These are phyloP conservation scores for Vinca minor DNA, from an alignment of 257 asterid genomes.

Conservation along the genomic window DNA sequence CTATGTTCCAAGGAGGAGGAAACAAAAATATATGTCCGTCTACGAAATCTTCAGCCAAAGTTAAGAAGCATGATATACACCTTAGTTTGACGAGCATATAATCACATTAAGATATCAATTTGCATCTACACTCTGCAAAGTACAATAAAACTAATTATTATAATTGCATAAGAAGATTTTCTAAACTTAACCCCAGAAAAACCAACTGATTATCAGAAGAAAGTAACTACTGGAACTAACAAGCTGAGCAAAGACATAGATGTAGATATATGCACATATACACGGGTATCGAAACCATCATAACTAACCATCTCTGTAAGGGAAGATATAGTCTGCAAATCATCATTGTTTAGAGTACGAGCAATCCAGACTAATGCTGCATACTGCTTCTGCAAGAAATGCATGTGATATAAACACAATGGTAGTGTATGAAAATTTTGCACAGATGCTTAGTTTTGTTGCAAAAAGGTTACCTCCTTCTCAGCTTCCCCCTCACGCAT, in stretches of 20 bases:
- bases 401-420: neutral
- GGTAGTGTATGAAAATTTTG: neutral
- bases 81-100: neutral
- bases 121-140: neutral
- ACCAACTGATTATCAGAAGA: neutral
- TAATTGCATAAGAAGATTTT: neutral
- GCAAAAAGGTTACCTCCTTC: constrained; percentile 56
- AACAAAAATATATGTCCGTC: neutral
- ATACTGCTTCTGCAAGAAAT: constrained; percentile 67
- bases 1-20: neutral
- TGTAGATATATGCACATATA: neutral
- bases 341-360: constrained; percentile 52
- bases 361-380: constrained; percentile 89
- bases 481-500: constrained; percentile 99
- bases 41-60: neutral
- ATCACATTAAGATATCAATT: neutral
- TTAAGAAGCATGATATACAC: neutral
- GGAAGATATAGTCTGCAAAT: constrained; percentile 41
- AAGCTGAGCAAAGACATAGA: neutral
- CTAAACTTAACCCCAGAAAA: neutral
- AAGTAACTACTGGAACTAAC: neutral
- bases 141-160: neutral
- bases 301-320: constrained; percentile 51
- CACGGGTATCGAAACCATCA: neutral
- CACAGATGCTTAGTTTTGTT: constrained; percentile 4